phyloP scores from a whole-genome alignment of 305 asterid genomes.

The Withania somnifera region DNA sequence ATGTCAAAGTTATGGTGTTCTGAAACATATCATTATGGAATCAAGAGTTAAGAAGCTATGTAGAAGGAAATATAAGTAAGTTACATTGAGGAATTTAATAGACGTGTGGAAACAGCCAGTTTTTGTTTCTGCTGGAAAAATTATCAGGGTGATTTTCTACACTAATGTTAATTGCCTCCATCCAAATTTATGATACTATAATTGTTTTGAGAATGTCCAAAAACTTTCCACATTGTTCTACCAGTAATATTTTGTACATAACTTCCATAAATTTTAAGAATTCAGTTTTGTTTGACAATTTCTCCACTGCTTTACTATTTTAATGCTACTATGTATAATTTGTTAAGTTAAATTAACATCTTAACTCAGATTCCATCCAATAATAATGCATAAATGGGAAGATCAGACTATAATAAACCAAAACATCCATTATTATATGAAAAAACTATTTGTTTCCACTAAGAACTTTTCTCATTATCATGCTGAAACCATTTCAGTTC shows the following conservation, averaged over 20 bases:
- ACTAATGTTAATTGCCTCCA: neutral
- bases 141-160: neutral
- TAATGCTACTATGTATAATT: neutral
- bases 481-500: neutral
- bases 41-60: neutral
- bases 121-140: neutral
- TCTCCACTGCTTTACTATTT: neutral
- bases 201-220: neutral
- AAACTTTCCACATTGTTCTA: neutral
- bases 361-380: neutral
- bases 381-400: neutral
- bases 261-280: neutral
- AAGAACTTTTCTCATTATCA: neutral
- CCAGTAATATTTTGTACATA: neutral
- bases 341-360: neutral
- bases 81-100: neutral
- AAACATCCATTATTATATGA: neutral
- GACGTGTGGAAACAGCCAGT: neutral
- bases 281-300: neutral
- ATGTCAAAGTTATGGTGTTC: conserved; percentile 28
- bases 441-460: neutral
- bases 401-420: neutral
- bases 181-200: neutral
- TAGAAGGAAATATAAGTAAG: neutral
- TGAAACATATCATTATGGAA: conserved; percentile 15